Percentiles rank a stretch among this genome's conserved stretches.
phyloP scores from a whole-genome alignment of 1,284 basidiomycete genomes.

The Pterulicium gracile region DNA sequence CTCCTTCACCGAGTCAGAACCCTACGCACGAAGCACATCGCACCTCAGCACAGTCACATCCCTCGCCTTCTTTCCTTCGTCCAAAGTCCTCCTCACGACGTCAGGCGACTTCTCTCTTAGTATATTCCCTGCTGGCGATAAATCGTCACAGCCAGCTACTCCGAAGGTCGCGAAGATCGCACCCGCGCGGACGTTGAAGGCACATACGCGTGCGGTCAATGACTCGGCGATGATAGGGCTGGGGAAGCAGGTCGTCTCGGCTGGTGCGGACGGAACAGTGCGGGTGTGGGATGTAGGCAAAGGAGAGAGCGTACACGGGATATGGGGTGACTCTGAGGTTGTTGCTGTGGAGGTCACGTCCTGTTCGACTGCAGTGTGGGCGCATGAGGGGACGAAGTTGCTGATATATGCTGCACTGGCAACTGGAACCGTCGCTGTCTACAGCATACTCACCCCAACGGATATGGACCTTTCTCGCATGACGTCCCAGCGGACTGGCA shows the following conservation, averaged over 20 bases:
- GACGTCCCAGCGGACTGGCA: background rate
- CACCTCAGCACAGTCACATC: constrained; percentile 48
- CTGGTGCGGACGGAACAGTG: constrained; percentile 57
- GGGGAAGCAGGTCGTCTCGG: constrained; percentile 54
- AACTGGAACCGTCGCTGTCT: background rate
- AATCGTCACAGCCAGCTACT: constrained; percentile 16
- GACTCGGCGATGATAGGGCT: constrained; percentile 50
- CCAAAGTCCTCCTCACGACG: constrained; percentile 48
- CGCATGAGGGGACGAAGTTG: background rate
- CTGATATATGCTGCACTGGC: background rate
- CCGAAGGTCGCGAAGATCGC: constrained; percentile 18
- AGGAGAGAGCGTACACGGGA: constrained; percentile 33
- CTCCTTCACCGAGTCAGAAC: constrained; percentile 15
- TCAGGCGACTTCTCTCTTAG: constrained; percentile 52
- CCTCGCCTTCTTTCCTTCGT: constrained; percentile 54
- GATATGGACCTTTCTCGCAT: background rate
- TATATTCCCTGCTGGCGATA: constrained; percentile 48
- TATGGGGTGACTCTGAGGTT: constrained; percentile 12
- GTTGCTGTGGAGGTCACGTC: constrained; percentile 1
- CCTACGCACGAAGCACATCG: constrained; percentile 26
- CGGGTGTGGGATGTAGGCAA: constrained; percentile 68
- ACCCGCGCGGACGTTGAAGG: constrained; percentile 51
- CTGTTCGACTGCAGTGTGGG: background rate
- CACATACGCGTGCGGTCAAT: constrained; percentile 56
- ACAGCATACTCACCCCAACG: background rate